A percentile compares a stretch with the other conserved stretches of the same genome.
Conservation (phyloP, 192 early-diverging fungal species). For the Podila horticola region DNA sequence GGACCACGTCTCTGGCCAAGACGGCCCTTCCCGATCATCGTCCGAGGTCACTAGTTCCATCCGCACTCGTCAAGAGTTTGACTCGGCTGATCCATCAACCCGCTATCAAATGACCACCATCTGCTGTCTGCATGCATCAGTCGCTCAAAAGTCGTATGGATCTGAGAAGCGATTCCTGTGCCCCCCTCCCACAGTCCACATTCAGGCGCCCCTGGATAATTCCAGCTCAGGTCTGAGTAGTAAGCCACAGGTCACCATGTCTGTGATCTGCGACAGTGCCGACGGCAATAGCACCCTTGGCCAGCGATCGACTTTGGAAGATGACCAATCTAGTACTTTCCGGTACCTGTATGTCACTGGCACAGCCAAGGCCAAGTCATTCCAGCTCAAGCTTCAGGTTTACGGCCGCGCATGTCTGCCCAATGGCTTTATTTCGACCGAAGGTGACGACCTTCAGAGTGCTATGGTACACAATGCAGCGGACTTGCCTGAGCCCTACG, state of each 20-base stretch:
- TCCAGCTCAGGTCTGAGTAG: slow-evolving; percentile 55
- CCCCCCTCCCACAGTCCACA: slow-evolving; percentile 77
- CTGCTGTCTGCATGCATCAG: slow-evolving; percentile 80
- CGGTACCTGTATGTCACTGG: slow-evolving; percentile 83
- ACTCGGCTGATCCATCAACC: slow-evolving; percentile 41
- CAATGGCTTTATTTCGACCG: slow-evolving; percentile 30
- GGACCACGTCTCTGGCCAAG: slow-evolving; percentile 1
- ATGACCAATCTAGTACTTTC: slow-evolving; percentile 69
- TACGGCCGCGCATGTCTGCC: slow-evolving; percentile 53
- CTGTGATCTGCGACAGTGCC: slow-evolving; percentile 67
- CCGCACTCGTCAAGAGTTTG: slow-evolving; percentile 1
- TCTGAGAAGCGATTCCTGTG: slow-evolving; percentile 89
- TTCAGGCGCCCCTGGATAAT: slow-evolving; percentile 53
- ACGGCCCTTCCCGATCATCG: neutral
- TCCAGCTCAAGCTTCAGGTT: slow-evolving; percentile 73
- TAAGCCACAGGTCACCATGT: slow-evolving; percentile 70
- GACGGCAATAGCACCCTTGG: slow-evolving; percentile 63
- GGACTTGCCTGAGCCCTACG: slow-evolving; percentile 55
- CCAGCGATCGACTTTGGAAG: slow-evolving; percentile 62
- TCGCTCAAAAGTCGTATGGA: slow-evolving; percentile 96
- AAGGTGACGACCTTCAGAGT: slow-evolving; percentile 12
- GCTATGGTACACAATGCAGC: slow-evolving; percentile 30
- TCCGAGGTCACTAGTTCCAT: slow-evolving; percentile 31
- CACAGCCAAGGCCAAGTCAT: slow-evolving; percentile 84
- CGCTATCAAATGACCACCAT: slow-evolving; percentile 67